Base-by-base conservation (phyloP, 805 yeast genomes). In the Teunomyces funiuensis region DNA sequence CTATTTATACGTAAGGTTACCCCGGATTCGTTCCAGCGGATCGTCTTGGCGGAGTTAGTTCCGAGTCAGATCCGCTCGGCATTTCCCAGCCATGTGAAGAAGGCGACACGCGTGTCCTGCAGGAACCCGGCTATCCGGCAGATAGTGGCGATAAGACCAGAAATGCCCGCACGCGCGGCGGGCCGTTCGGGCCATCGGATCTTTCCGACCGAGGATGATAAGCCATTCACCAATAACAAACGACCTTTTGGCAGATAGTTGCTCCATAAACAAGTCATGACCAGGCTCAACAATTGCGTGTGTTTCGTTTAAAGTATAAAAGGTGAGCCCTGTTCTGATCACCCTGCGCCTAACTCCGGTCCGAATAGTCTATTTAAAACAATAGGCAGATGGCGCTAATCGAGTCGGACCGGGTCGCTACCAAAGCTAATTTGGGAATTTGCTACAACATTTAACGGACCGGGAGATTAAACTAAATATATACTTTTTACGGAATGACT, bases 201-300 rank as follows among this genome's bases (percentile, higher is more conserved):
- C 27, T 30, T 30, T 19, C 40, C 40, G 44, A 36, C 40, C 44
- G 43, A 40, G 42, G 42, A 33, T 28, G 19, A 17, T 17, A 17
- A 13, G 31, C 14, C 11, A 14, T 28, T 15, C 6, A n/a, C 31
- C 31, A n/a, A n/a, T n/a, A n/a, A n/a, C n/a, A n/a, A n/a, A n/a
- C n/a, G n/a, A n/a, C n/a, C n/a, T n/a, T n/a, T n/a, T n/a, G n/a
- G n/a, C n/a, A n/a, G n/a, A n/a, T n/a, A n/a, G n/a, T n/a, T n/a
- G n/a, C n/a, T n/a, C n/a, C n/a, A n/a, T n/a, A n/a, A n/a, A n/a
- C n/a, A n/a, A n/a, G n/a, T n/a, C n/a, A n/a, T n/a, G n/a, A n/a
- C n/a, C n/a, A n/a, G n/a, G n/a, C n/a, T n/a, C n/a, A n/a, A n/a
- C n/a, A n/a, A n/a, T n/a, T n/a, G n/a, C n/a, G n/a, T n/a, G n/a